Conservation (phyloP, 139 green algal species). For the Haematococcus lacustris region DNA sequence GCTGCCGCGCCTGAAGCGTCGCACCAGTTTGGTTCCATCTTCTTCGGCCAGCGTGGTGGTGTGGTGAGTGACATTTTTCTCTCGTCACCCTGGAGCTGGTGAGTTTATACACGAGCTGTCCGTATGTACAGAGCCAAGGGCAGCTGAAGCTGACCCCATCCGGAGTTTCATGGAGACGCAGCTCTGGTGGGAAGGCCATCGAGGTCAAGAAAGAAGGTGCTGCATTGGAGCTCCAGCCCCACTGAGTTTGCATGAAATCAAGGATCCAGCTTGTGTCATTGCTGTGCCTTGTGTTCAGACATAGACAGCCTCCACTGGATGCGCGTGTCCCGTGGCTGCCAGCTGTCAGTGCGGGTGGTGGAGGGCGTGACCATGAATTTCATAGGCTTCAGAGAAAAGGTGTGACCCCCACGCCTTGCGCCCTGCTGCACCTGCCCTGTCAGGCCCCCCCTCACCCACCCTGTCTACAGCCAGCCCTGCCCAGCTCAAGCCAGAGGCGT, state of each 20-base stretch:
- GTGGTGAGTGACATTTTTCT: background rate
- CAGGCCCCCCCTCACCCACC: too few species aligned
- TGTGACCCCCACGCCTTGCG: too few species aligned
- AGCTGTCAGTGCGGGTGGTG: constrained; percentile 51
- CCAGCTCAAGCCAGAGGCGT: too few species aligned
- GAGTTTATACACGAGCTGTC: too few species aligned
- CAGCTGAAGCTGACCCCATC: background rate
- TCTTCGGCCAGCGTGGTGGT: background rate
- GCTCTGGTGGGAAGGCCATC: background rate
- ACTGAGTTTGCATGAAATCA: too few species aligned
- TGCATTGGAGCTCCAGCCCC: too few species aligned
- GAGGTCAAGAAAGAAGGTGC: background rate
- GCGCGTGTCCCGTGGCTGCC: constrained; percentile 36
- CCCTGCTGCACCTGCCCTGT: too few species aligned
- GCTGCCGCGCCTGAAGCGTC: background rate
- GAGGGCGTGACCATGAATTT: constrained; percentile 48
- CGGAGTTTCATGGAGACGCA: background rate
- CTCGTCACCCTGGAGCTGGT: too few species aligned
- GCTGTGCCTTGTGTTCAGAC: constrained; percentile 50
- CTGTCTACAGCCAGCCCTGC: too few species aligned
- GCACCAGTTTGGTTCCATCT: background rate
- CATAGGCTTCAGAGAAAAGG: constrained; percentile 66
- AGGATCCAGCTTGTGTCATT: too few species aligned
- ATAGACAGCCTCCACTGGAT: constrained; percentile 61
- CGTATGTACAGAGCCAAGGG: background rate